Evolutionary conservation across 1,284 basidiomycete species (phyloP).

Genomic region (Malassezia psittaci): DNA sequence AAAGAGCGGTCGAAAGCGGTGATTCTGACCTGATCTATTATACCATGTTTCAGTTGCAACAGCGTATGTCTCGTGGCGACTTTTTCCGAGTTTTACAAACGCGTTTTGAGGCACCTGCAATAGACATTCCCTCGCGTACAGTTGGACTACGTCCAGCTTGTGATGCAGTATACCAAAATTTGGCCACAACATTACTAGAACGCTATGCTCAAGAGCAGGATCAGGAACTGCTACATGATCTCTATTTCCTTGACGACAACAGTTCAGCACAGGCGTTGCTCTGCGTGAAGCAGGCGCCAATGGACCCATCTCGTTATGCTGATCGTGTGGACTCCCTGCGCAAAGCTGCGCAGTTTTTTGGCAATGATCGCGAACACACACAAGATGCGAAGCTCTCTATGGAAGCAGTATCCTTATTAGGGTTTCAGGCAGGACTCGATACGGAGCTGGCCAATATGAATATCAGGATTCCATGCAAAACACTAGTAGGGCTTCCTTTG

Average conservation of each 20-base stretch:
- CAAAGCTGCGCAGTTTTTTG: conserved; percentile 76
- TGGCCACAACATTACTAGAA: conserved; percentile 38
- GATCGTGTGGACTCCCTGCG: conserved; percentile 56
- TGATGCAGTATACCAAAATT: conserved; percentile 20
- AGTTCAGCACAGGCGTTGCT: conserved; percentile 80
- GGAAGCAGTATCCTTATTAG: conserved; percentile 66
- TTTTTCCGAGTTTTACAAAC: conserved; percentile 85
- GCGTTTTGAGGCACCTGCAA: conserved; percentile 4
- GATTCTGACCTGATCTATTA: conserved; percentile 67
- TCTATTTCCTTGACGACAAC: conserved; percentile 95
- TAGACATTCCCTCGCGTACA: not conserved
- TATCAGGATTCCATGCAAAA: not conserved
- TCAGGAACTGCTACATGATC: conserved; percentile 80
- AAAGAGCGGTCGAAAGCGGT: conserved; percentile 84
- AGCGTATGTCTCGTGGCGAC: conserved; percentile 70
- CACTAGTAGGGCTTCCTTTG: conserved; percentile 25
- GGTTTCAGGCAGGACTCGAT: conserved; percentile 73
- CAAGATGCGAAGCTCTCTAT: conserved; percentile 64
- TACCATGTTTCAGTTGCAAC: conserved; percentile 51
- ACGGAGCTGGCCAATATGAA: conserved; percentile 54
- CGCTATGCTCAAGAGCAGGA: conserved; percentile 52
- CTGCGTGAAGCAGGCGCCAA: conserved; percentile 60
- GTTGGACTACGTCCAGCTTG: conserved; percentile 19
- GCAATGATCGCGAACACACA: conserved; percentile 53
- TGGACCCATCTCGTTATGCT: conserved; percentile 11